Base-by-base conservation (phyloP, 257 asterid genomes). In the Anisodus acutangulus region DNA sequence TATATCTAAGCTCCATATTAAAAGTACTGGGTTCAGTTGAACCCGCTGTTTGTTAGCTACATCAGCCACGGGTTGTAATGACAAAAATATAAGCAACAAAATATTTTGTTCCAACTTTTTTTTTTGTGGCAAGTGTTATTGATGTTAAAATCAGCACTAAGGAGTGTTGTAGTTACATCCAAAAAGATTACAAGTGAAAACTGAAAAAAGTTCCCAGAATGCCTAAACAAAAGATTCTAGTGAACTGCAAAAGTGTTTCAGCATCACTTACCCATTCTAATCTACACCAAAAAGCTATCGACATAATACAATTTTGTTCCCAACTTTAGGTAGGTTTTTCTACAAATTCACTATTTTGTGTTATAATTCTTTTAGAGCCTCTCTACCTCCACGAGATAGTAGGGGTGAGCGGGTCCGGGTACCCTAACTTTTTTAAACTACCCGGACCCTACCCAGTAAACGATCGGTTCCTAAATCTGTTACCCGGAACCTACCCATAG, bases 121-220 rank as follows among this genome's bases (percentile, higher is more conserved):
- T n/a, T n/a, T n/a, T n/a, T n/a, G n/a, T n/a, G n/a, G n/a, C n/a
- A n/a, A n/a, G n/a, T n/a, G n/a, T n/a, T n/a, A n/a, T n/a, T n/a
- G n/a, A n/a, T n/a, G n/a, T n/a, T n/a, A 72, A 72, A 74, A 74
- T 74, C 60, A 74, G 80, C 80, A 47, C 54, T 39, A 39, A 16
- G 16, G 54, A n/a, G 54, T 47, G 60, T 10, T 47, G 41, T 47
- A 47, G 41, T 62, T 62, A 62, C 37, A 62, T 62, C 68, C 68
- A 62, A 19, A 9, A 62, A 2, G 6, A 62, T 62, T 3, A 62
- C 68, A 19, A 19, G 68, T 16, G 22, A 64, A 64, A 31, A 31
- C 41, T 11, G 17, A 5, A 64, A 26, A 64, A 26, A 22, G 0
- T 4, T 66, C 8, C 19, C 9, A 64, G 13, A 26, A 31, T 10